Evolutionary conservation across 179 eudicot genomes (phyloP).

Genomic region (Silene coronaria): DNA sequence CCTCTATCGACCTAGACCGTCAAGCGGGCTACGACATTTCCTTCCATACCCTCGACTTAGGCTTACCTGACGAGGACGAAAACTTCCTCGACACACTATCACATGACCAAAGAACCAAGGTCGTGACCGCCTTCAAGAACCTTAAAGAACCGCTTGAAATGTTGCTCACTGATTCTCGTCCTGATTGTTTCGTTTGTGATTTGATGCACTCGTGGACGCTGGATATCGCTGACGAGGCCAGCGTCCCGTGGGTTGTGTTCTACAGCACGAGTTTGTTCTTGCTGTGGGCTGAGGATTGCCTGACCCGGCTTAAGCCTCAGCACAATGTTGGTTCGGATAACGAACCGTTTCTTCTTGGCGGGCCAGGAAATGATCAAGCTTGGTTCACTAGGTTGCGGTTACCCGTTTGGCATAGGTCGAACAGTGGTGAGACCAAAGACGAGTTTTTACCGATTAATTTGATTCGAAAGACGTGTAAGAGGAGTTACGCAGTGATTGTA

Average conservation of each 20-base stretch:
- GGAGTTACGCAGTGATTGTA: slow-evolving; percentile 1
- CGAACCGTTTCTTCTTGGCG: background rate
- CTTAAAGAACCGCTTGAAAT: slow-evolving; percentile 1
- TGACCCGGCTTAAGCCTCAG: slow-evolving; percentile 2
- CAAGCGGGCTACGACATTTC: background rate
- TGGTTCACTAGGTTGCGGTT: background rate
- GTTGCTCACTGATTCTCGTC: background rate
- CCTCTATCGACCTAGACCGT: background rate
- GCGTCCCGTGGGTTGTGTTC: background rate
- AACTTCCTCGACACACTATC: background rate
- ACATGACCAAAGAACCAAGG: background rate
- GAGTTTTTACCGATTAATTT: background rate
- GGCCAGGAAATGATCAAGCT: background rate
- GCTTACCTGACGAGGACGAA: background rate
- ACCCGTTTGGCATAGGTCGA: background rate
- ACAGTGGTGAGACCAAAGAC: background rate
- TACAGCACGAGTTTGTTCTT: slow-evolving; percentile 3
- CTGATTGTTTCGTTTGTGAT: slow-evolving; percentile 11
- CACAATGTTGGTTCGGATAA: background rate
- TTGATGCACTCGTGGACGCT: slow-evolving; percentile 2
- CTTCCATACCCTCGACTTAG: background rate
- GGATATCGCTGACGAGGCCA: background rate
- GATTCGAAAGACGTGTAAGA: background rate
- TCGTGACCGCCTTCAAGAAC: background rate
- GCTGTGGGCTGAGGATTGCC: background rate